Conservation (phyloP, 148 eudicot genomes). For the Rhododendron ovatum region DNA sequence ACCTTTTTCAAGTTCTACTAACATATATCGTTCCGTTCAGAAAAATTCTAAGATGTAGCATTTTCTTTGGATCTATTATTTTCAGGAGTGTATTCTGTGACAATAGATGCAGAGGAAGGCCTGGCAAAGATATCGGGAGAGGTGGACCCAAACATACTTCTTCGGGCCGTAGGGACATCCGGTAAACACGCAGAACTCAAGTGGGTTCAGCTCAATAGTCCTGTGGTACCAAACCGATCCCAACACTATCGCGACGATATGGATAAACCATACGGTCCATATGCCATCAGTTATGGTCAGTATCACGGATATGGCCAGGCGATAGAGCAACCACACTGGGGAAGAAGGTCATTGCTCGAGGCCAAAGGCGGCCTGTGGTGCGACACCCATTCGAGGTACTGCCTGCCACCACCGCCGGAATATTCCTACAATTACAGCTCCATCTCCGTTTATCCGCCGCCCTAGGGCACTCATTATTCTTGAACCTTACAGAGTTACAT, state of each 20-base stretch:
- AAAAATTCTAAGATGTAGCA: not conserved
- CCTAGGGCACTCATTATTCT: not conserved
- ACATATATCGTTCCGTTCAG: not conserved
- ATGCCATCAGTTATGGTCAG: not conserved
- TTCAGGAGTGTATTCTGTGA: slow-evolving; percentile 22
- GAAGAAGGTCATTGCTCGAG: not conserved
- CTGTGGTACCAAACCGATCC: not conserved
- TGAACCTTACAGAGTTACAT: not conserved
- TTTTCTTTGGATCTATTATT: not conserved
- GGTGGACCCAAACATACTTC: slow-evolving; percentile 29
- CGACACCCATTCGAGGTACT: not conserved
- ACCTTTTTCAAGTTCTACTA: not conserved
- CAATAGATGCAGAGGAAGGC: slow-evolving; percentile 29
- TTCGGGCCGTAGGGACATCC: slow-evolving; percentile 19
- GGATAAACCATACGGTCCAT: not conserved
- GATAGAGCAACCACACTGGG: not conserved
- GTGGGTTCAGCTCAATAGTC: slow-evolving; percentile 23
- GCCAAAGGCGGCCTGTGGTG: not conserved
- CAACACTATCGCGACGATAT: not conserved
- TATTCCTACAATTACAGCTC: not conserved
- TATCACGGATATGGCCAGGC: not conserved
- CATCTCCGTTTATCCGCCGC: not conserved
- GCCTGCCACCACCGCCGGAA: not conserved
- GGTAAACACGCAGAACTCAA: slow-evolving; percentile 30
- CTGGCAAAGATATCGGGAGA: slow-evolving; percentile 19